These are phyloP conservation scores for Verbena officinalis DNA, from an alignment of 257 asterid species.

Conservation along the genomic window DNA sequence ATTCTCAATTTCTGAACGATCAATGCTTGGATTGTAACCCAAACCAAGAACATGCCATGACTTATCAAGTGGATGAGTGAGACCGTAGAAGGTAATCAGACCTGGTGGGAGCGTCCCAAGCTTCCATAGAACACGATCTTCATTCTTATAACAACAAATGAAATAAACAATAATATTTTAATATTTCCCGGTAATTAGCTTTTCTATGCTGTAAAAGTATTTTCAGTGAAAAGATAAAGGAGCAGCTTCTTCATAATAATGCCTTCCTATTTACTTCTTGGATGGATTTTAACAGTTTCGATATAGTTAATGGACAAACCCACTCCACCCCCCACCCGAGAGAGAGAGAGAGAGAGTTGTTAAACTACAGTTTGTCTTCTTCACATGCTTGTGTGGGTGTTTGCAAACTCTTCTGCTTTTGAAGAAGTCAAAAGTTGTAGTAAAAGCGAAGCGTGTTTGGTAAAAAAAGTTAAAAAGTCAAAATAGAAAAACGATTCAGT, in stretches of 20 bases:
- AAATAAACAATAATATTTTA: slow-evolving; percentile 16
- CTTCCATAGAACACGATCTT: slow-evolving; percentile 94
- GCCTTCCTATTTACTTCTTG: slow-evolving; percentile 11
- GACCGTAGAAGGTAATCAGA: slow-evolving; percentile 87
- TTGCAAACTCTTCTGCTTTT: no score
- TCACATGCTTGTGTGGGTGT: not conserved
- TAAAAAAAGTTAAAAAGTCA: no score
- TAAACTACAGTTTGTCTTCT: not conserved
- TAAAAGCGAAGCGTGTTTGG: no score
- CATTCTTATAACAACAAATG: slow-evolving; percentile 55
- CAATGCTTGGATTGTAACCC: slow-evolving; percentile 93
- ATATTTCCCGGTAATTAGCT: not conserved
- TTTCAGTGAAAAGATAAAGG: not conserved
- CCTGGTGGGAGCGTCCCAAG: slow-evolving; percentile 99
- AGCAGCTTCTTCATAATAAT: slow-evolving; percentile 16
- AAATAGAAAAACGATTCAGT: no score
- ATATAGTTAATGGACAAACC: not conserved
- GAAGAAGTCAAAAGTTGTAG: no score
- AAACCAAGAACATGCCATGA: slow-evolving; percentile 98
- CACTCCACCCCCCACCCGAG: not conserved
- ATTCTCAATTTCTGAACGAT: slow-evolving; percentile 74
- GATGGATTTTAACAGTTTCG: not conserved
- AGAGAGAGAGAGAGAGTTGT: not conserved
- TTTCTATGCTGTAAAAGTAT: not conserved
- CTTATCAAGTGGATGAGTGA: slow-evolving; percentile 90